Percentiles rank a stretch among this genome's conserved stretches.
phyloP scores from a whole-genome alignment of 2,329 filamentous ascomycete species.

The Cladosporium sp. region DNA sequence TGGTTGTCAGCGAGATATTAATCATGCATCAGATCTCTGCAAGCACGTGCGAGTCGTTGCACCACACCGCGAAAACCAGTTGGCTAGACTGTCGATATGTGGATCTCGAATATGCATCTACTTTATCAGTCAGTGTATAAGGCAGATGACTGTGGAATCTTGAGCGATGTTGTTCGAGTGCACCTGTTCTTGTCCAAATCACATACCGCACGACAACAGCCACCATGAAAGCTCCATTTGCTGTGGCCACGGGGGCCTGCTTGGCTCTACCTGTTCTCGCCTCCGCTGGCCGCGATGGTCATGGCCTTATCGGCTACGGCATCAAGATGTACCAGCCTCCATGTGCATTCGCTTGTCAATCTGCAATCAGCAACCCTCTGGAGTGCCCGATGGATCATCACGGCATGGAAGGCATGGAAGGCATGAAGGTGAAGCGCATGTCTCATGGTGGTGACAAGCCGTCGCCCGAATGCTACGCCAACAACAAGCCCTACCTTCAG shows the following conservation, averaged over 20 bases:
- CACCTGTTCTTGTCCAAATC: too few relatives aligned
- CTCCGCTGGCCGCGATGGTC: neutral
- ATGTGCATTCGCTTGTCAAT: slow-evolving; percentile 23
- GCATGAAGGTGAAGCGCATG: slow-evolving; percentile 15
- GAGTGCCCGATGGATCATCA: slow-evolving; percentile 14
- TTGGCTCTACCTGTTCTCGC: neutral
- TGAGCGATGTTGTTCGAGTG: too few relatives aligned
- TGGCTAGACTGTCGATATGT: slow-evolving; percentile 10
- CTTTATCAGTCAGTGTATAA: neutral
- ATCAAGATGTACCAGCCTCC: slow-evolving; percentile 23
- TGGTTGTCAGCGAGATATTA: neutral
- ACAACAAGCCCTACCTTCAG: slow-evolving; percentile 24
- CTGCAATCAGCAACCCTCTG: slow-evolving; percentile 16
- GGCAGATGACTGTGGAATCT: neutral
- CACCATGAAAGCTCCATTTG: neutral
- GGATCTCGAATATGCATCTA: neutral
- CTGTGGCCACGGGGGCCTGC: neutral
- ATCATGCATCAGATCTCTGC: neutral
- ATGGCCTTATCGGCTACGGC: slow-evolving; percentile 22
- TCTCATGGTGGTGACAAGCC: slow-evolving; percentile 8
- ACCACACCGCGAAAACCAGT: neutral
- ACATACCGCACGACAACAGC: too few relatives aligned
- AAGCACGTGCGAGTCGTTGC: neutral
- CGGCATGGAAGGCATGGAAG: slow-evolving; percentile 13
- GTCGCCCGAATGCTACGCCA: slow-evolving; percentile 28